Evolutionary conservation across 78 protist species (phyloP).

Genomic region (Speleostelium caveatum): DNA sequence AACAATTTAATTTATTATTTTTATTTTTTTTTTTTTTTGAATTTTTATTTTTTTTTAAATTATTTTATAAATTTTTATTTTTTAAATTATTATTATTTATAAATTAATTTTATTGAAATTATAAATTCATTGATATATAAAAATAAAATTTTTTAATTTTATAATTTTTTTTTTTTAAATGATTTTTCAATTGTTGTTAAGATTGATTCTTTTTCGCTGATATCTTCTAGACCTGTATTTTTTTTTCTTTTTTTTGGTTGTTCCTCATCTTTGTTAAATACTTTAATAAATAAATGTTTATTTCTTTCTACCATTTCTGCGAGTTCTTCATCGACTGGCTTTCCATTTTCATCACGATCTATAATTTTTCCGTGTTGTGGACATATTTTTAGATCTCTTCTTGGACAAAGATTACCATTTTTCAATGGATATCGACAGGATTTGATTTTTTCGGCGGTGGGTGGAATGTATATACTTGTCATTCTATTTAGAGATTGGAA

Average conservation of each 20-base stretch:
- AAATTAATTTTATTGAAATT: slow-evolving; percentile 7
- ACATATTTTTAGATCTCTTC: slow-evolving; percentile 35
- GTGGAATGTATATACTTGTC: slow-evolving; percentile 20
- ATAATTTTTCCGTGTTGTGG: slow-evolving; percentile 70
- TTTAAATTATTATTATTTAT: slow-evolving; percentile 3
- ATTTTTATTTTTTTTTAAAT: no score
- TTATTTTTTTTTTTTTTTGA: not conserved
- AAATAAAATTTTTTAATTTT: no score
- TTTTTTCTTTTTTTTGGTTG: slow-evolving; percentile 8
- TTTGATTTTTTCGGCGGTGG: not conserved
- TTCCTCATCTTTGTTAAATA: not conserved
- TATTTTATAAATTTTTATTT: not conserved
- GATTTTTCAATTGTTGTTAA: no score
- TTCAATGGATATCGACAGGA: slow-evolving; percentile 37
- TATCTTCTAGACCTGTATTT: slow-evolving; percentile 5
- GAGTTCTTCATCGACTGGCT: slow-evolving; percentile 27
- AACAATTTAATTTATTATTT: not conserved
- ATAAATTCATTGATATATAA: no score
- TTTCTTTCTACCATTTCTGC: not conserved
- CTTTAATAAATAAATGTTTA: not conserved
- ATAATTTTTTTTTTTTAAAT: no score
- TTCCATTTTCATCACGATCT: slow-evolving; percentile 49
- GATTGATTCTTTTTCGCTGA: slow-evolving; percentile 21
- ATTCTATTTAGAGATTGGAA: slow-evolving; percentile 36
- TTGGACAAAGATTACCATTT: slow-evolving; percentile 55